A percentile compares a stretch with the other conserved stretches of the same genome.
Conservation (phyloP, 306 rosid genomes). For the Pyrus bretschneideri region DNA sequence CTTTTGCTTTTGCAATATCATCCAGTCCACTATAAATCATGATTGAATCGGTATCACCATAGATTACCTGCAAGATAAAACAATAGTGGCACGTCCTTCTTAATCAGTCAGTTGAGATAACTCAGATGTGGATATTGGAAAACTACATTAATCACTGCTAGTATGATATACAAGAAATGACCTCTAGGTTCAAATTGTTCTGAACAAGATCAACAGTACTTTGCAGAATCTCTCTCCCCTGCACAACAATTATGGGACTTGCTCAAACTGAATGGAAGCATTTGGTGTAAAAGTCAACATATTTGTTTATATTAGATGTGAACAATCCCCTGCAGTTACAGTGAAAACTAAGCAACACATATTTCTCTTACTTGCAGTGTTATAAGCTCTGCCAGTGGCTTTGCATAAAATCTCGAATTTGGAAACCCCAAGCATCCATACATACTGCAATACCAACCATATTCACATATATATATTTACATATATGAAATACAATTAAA, state of each 20-base stretch:
- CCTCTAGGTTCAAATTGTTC: slow-evolving; percentile 93
- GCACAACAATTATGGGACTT: slow-evolving; percentile 26
- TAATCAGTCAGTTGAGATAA: slow-evolving; percentile 5
- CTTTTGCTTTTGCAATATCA: slow-evolving; percentile 69
- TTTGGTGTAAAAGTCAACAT: slow-evolving; percentile 9
- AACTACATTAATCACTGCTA: neutral
- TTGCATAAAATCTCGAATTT: slow-evolving; percentile 94
- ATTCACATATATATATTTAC: neutral
- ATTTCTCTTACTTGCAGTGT: slow-evolving; percentile 68
- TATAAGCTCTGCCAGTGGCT: slow-evolving; percentile 91
- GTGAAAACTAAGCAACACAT: slow-evolving; percentile 5
- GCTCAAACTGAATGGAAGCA: slow-evolving; percentile 15
- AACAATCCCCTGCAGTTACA: neutral
- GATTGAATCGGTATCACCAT: slow-evolving; percentile 96
- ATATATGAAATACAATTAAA: neutral
- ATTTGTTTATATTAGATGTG: neutral
- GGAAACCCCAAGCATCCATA: slow-evolving; percentile 97
- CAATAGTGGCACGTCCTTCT: slow-evolving; percentile 5
- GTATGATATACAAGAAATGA: slow-evolving; percentile 23
- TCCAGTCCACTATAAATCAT: slow-evolving; percentile 96
- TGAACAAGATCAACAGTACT: slow-evolving; percentile 95
- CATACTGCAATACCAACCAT: slow-evolving; percentile 60
- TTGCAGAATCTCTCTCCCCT: slow-evolving; percentile 96
- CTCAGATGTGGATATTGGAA: neutral
- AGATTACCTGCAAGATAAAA: slow-evolving; percentile 62